These are phyloP conservation scores for Domatiomyces catenatus DNA, from an alignment of 2,329 filamentous ascomycete genomes.

Conservation along the genomic window DNA sequence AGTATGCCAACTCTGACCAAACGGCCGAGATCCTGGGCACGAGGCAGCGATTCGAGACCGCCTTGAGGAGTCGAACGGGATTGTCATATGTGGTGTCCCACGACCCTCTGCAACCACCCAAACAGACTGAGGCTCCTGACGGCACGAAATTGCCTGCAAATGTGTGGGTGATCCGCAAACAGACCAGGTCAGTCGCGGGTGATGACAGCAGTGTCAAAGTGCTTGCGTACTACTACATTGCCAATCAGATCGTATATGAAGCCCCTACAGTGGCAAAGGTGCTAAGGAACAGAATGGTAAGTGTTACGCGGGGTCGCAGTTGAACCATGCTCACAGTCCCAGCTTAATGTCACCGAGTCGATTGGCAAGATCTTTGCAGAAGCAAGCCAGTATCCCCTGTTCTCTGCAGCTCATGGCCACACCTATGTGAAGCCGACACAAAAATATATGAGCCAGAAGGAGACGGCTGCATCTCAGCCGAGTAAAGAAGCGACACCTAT, in stretches of 20 bases:
- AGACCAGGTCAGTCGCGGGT: conserved; percentile 30
- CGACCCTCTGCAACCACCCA: conserved; percentile 37
- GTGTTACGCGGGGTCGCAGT: conserved; percentile 15
- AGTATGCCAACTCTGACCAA: conserved; percentile 33
- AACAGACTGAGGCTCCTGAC: conserved; percentile 24
- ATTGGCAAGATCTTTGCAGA: conserved; percentile 40
- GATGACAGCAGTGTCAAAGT: conserved; percentile 36
- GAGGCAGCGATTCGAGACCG: conserved; percentile 40
- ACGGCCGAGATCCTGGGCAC: conserved; percentile 37
- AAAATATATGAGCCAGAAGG: conserved; percentile 10
- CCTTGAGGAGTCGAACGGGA: conserved; percentile 39
- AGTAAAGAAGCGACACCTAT: conserved; percentile 36
- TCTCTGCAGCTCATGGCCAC: conserved; percentile 44
- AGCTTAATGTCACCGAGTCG: conserved; percentile 42
- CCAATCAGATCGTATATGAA: conserved; percentile 47
- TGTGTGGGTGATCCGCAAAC: conserved; percentile 48
- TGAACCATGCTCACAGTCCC: conserved; percentile 1
- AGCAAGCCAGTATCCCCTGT: conserved; percentile 39
- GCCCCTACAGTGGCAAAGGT: conserved; percentile 46
- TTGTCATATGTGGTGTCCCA: conserved; percentile 45
- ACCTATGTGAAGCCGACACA: conserved; percentile 39
- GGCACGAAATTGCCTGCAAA: conserved; percentile 32
- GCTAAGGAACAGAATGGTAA: conserved; percentile 38
- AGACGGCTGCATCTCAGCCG: conserved; percentile 25
- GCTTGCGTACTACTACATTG: conserved; percentile 44